Evolutionary conservation across 2,329 filamentous ascomycete genomes (phyloP), one percentile per base, ranked within the genome.

Genomic region (Eurotiales sp.): DNA sequence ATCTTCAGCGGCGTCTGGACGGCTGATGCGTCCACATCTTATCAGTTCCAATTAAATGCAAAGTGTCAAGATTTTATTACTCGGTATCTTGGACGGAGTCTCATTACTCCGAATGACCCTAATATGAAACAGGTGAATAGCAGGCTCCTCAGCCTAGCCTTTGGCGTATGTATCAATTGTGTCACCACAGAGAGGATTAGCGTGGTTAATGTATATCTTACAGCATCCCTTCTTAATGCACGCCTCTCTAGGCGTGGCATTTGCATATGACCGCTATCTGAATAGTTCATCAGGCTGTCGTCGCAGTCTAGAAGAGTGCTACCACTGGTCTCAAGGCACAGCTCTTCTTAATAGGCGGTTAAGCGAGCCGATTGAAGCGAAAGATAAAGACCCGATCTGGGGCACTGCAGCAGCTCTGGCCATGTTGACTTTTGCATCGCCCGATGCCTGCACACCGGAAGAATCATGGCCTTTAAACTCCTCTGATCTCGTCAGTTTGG

Each of bases 401-500:
- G 72, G 64, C 2, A 74, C 73, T 5, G 74, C 74, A 0, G 72
- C 74, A 19, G 68, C 71, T 7, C 55, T 78, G 0, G 69, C 65
- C 1, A 58, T 77, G 2, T 41, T 76, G 1, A 56, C 66, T 0
- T 75, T 77, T 53, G 64, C 72, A 0, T 70, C 66, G 1, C 63
- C 71, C 0, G 71, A 77, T 40, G 67, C 68, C 2, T 46, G 45
- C 42, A 62, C 67, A 0, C 67, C 78, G 0, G 64, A 74, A 45
- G 63, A 78, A 50, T 71, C 77, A 2, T 86, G 82, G 82, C 83
- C 83, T 0, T 65, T 86, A 1, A 76, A 71, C 32, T 55, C 65
- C 2, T 61, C 69, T 0, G 67, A 67, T 0, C 53, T 67, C 0
- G 59, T 65, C 1, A 79, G 84, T 55, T 67, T 85, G 1, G 72